These are phyloP conservation scores for Castanea crenata DNA, from an alignment of 306 rosid species.

Conservation along the genomic window DNA sequence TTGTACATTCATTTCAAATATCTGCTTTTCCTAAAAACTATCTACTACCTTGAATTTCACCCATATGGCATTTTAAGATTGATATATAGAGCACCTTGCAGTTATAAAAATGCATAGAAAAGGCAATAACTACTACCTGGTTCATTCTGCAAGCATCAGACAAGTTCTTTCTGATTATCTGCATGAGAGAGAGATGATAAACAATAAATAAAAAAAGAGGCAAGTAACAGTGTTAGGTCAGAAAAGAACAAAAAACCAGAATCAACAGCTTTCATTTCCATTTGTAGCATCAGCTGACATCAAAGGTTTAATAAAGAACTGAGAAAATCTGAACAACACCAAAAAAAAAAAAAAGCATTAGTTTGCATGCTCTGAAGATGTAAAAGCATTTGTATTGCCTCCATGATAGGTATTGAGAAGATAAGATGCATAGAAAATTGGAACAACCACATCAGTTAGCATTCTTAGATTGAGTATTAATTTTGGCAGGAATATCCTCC, in stretches of 20 bases:
- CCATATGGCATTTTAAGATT: background rate
- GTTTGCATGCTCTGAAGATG: conserved; percentile 55
- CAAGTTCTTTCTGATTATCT: conserved; percentile 87
- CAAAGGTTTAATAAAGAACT: conserved; percentile 86
- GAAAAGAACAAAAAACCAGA: conserved; percentile 56
- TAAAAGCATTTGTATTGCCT: conserved; percentile 85
- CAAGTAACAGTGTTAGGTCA: conserved; percentile 9
- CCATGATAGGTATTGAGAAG: conserved; percentile 50
- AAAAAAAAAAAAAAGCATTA: conserved; percentile 19
- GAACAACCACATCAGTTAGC: too few species aligned
- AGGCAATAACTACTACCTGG: conserved; percentile 57
- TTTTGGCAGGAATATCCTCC: too few species aligned
- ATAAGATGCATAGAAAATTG: too few species aligned
- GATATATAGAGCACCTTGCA: background rate
- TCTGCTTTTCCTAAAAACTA: too few species aligned
- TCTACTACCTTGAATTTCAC: too few species aligned
- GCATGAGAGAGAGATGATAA: background rate
- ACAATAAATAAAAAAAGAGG: background rate
- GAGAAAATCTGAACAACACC: conserved; percentile 62
- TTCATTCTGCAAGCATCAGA: conserved; percentile 87
- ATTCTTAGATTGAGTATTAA: too few species aligned
- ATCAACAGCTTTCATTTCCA: conserved; percentile 97
- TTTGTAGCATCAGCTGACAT: conserved; percentile 97
- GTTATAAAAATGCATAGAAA: background rate
- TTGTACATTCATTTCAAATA: too few species aligned